Evolutionary conservation across 345 rosid genomes (phyloP).

Genomic region (Raphanus raphanistrum): DNA sequence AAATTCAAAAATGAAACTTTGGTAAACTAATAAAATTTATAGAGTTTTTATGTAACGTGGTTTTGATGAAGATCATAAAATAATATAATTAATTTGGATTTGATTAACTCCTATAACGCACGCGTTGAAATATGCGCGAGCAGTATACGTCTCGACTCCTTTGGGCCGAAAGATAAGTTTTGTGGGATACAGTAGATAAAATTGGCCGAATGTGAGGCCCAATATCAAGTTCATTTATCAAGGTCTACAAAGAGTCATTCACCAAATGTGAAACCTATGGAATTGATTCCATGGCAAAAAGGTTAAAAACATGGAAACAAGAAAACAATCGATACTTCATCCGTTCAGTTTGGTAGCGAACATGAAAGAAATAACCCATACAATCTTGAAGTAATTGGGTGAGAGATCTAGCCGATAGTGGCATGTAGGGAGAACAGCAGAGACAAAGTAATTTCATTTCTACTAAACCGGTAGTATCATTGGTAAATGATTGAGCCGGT

Average conservation of each 20-base stretch:
- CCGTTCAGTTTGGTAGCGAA: too few species aligned
- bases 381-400: too few species aligned
- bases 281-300: too few species aligned
- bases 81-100: not conserved
- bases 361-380: too few species aligned
- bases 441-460: not conserved
- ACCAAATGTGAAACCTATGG: too few species aligned
- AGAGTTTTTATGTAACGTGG: not conserved
- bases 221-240: not conserved
- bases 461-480: not conserved
- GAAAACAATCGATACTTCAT: too few species aligned
- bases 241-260: too few species aligned
- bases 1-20: too few species aligned
- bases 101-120: not conserved
- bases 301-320: too few species aligned
- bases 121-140: constrained; percentile 1
- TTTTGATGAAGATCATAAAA: not conserved
- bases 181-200: not conserved
- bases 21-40: too few species aligned
- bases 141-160: not conserved
- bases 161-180: not conserved
- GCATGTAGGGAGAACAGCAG: too few species aligned
- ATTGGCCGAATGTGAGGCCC: constrained; percentile 1
- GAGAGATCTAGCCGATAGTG: too few species aligned
- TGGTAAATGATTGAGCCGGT: constrained; percentile 3